Evolutionary conservation across 805 yeast species (phyloP), one percentile per base, ranked within the genome.

Genomic region (Zygosaccharomyces lentus): DNA sequence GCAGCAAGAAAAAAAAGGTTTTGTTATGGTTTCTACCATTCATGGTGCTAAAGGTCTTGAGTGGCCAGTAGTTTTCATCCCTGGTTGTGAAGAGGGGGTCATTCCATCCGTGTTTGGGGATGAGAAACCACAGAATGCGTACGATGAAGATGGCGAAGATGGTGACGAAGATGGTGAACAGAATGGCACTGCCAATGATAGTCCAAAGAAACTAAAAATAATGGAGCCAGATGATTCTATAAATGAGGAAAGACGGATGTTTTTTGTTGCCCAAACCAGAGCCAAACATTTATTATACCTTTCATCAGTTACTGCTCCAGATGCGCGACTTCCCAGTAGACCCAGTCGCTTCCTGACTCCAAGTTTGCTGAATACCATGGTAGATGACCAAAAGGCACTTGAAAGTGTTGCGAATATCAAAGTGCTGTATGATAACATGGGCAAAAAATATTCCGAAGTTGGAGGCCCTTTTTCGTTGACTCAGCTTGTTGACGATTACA

Each of bases 1-100:
- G 27, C 53, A 50, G 12, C 49, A 69, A 56, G 42, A 56, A 24
- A 50, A 48, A 5, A 47, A 47, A 3, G 71, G 67, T 1, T 56
- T 55, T n/a, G 73, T 80, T 1, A 66, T 76, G 0, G 66, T 91
- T 0, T 84, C 95, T 0, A 93, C 98, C 0, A 84, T 91, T 9
- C 99, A 91, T 61, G 87, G 89, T 0, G 81, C 97, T 1, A 91
- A 91, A 62, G 99, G 99, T 1, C 70, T 90, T 2, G 99, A 91
- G 61, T 91, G 98, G 97, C 91, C 96, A 0, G 78, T 87, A 10
- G 97, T 91, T 0, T 87, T 87, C 59, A 76, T 87, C 9, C 88
- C 95, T 0, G 84, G 87, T 0, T 66, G 86, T 13, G 71, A 76
- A 26, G 87, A 84, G 38, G 83, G 84, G 1, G 63, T 77, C 10